Percentiles rank a stretch among this genome's conserved stretches.
Conservation (phyloP, 495 filamentous ascomycete species). For the Glonium stellatum region DNA sequence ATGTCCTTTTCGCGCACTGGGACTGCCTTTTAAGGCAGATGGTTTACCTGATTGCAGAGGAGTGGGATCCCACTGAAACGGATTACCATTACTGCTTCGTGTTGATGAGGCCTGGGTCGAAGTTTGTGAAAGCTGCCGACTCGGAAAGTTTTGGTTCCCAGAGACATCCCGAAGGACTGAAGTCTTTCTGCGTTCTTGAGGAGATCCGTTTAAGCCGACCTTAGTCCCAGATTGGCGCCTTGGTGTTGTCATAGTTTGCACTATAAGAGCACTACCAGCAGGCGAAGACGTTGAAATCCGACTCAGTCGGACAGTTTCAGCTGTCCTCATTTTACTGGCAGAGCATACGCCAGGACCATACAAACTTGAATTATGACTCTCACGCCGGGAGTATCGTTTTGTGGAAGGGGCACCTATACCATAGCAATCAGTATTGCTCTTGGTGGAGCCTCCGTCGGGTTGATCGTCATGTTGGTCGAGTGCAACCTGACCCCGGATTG, state of each 20-base stretch:
- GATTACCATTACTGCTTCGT: conserved; percentile 27
- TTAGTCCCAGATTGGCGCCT: conserved; percentile 11
- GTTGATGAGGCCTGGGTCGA: conserved; percentile 25
- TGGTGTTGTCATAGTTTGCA: conserved; percentile 15
- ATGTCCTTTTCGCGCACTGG: conserved; percentile 25
- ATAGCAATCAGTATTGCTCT: conserved; percentile 14
- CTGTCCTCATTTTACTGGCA: conserved; percentile 8
- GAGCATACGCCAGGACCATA: conserved; percentile 9
- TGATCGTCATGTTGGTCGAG: conserved; percentile 11
- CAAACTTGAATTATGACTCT: conserved; percentile 11
- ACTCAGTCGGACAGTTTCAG: conserved; percentile 10
- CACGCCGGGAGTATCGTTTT: neutral
- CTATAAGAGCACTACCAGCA: conserved; percentile 6
- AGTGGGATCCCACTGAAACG: conserved; percentile 25
- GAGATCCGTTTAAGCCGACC: conserved; percentile 22
- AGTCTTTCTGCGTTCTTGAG: conserved; percentile 15
- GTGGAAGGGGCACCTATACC: conserved; percentile 3
- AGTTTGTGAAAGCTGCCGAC: conserved; percentile 19
- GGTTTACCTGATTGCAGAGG: conserved; percentile 21
- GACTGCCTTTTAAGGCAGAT: conserved; percentile 25
- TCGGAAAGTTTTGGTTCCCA: conserved; percentile 6
- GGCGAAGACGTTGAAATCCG: conserved; percentile 12
- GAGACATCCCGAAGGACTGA: conserved; percentile 6
- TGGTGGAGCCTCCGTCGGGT: conserved; percentile 12
- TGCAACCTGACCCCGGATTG: conserved; percentile 10